Base-by-base conservation (phyloP, 768 basidiomycete species). In the Sporobolomyces roseus region DNA sequence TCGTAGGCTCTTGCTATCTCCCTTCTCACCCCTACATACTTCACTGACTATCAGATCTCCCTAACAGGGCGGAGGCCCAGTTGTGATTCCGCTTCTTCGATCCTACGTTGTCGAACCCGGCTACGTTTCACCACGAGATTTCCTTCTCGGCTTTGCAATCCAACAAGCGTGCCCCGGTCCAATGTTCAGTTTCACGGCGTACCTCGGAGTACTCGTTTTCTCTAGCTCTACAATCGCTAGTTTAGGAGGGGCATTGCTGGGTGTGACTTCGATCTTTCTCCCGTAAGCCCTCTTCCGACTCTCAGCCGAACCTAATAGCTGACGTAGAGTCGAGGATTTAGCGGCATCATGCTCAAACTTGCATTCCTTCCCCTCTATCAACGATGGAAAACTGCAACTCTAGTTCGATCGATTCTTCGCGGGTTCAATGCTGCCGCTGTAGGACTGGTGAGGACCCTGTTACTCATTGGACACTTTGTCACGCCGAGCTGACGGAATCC, bases 61-160 rank as follows among this genome's bases (percentile, higher is more conserved):
- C n/a, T n/a, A n/a, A n/a, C 4, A 83, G 63, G 83, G 76, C 12
- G 84, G 84, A 19, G 84, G 84, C 41, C 84, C 84, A 2, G 85
- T 85, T 16, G 84, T 85, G 43, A 82, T 84, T 68, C 84, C 84
- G 16, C 79, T 85, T 7, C 77, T 85, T 17, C 78, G 82, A 33
- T 80, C 80, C 58, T 85, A 85, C 71, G 81, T 81, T 2, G 84
- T 85, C 30, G 79, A 81, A 10, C 61, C 61, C 43, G 78, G 77
- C 65, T 50, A 61, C 45, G 76, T 85, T 33, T 79, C 80, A 27
- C 80, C 83, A 10, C 79, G 83, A 52, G 83, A 85, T 76, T 85
- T 85, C 74, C 78, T 85, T 27, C 77, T 84, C 35, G 83, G 84
- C 10, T 79, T 84, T 30, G 84, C 50, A 6, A 60, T 71, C 49